Evolutionary conservation across 2,329 filamentous ascomycete genomes (phyloP).

Genomic region (Paecilomyces sp.): DNA sequence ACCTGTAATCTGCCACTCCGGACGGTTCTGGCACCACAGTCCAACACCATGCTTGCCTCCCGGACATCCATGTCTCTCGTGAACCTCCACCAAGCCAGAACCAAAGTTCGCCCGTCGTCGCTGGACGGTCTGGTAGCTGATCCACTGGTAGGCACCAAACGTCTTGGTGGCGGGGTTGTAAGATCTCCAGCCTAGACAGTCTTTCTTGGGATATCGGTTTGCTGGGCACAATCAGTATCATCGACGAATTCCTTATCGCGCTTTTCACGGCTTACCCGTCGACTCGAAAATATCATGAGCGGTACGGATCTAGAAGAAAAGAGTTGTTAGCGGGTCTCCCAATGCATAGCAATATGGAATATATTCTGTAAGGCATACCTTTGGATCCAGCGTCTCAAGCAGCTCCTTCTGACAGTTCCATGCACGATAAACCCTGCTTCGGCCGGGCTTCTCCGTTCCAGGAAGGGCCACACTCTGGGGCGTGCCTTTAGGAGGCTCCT

Average conservation of each 20-base stretch:
- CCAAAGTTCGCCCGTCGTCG: slow-evolving; percentile 77
- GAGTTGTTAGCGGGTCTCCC: neutral
- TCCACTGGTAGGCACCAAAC: slow-evolving; percentile 74
- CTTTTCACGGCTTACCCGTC: slow-evolving; percentile 34
- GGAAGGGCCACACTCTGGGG: slow-evolving; percentile 75
- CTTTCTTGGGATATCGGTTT: slow-evolving; percentile 56
- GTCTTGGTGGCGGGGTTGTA: slow-evolving; percentile 69
- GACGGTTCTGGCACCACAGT: slow-evolving; percentile 79
- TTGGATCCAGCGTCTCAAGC: slow-evolving; percentile 64
- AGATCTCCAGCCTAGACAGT: slow-evolving; percentile 71
- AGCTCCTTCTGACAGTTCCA: slow-evolving; percentile 69
- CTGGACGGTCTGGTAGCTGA: slow-evolving; percentile 73
- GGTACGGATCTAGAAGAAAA: slow-evolving; percentile 47
- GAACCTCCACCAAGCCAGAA: slow-evolving; percentile 74
- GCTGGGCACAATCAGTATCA: slow-evolving; percentile 24
- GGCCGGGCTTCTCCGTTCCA: slow-evolving; percentile 64
- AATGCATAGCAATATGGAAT: neutral
- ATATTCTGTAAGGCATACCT: slow-evolving; percentile 15
- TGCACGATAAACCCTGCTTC: slow-evolving; percentile 74
- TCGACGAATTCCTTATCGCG: neutral
- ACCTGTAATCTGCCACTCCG: slow-evolving; percentile 83
- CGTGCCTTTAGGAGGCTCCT: slow-evolving; percentile 62
- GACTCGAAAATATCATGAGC: slow-evolving; percentile 75
- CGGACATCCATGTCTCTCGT: slow-evolving; percentile 62
- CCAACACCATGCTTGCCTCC: slow-evolving; percentile 66